A percentile compares a stretch with the other conserved stretches of the same genome.
These are phyloP conservation scores for Heliamphora exappendiculata DNA, from an alignment of 148 eudicot species.

Conservation along the genomic window DNA sequence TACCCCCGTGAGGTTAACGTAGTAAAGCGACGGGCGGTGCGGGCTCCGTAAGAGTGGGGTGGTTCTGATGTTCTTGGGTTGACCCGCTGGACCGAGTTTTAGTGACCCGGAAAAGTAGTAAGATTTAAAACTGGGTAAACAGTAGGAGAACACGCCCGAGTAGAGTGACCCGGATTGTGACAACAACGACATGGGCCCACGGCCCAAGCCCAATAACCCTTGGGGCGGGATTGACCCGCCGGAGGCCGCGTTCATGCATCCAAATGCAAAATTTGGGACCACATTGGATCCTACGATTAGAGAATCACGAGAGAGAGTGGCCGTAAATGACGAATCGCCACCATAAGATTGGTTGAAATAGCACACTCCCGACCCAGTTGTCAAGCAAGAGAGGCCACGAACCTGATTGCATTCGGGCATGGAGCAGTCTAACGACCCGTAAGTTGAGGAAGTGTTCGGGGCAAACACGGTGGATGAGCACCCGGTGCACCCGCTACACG, in stretches of 20 bases:
- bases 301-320: conserved; percentile 57
- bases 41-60: conserved; percentile 78
- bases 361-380: conserved; percentile 38
- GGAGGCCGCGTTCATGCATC: conserved; percentile 52
- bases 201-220: conserved; percentile 78
- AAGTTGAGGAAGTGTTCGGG: conserved; percentile 53
- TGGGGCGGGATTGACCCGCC: conserved; percentile 73
- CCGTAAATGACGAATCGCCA: conserved; percentile 62
- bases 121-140: conserved; percentile 83
- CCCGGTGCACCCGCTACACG: conserved; percentile 63
- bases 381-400: conserved; percentile 49
- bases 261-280: conserved; percentile 55
- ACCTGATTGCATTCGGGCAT: conserved; percentile 53
- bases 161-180: conserved; percentile 59
- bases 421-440: conserved; percentile 46
- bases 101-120: conserved; percentile 93
- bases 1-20: conserved; percentile 68
- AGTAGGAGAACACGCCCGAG: conserved; percentile 74
- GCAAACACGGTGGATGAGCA: conserved; percentile 48
- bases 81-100: conserved; percentile 64
- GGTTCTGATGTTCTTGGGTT: conserved; percentile 53
- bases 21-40: conserved; percentile 72
- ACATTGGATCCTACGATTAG: conserved; percentile 37
- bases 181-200: conserved; percentile 61
- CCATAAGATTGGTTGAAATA: conserved; percentile 73